These are phyloP conservation scores for Sporothrix schenckii DNA, from an alignment of 2,329 filamentous ascomycete species.

Conservation along the genomic window DNA sequence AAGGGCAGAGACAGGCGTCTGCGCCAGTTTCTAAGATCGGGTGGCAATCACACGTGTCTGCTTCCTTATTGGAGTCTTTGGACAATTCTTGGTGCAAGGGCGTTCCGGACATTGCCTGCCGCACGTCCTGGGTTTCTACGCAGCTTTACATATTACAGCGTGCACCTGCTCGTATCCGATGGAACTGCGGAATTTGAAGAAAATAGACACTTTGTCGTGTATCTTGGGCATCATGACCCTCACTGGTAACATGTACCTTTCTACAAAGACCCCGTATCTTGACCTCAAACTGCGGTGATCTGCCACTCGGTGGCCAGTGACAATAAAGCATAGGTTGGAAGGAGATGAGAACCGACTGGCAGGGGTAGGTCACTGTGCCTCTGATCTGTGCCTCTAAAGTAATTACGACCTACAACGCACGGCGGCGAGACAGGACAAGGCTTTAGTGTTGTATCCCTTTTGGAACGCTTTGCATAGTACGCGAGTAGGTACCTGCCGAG, in stretches of 20 bases:
- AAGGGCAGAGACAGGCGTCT: not conserved
- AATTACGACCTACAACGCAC: no score
- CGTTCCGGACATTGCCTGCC: no score
- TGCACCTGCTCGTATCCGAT: no score
- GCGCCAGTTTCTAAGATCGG: not conserved
- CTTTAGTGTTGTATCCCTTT: not conserved
- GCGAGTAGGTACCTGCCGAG: not conserved
- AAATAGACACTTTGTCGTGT: no score
- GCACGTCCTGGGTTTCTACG: no score
- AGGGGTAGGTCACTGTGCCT: not conserved
- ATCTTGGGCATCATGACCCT: not conserved
- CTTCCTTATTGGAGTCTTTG: not conserved
- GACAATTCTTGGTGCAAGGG: no score
- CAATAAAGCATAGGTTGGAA: not conserved
- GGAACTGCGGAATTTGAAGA: not conserved
- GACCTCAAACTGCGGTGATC: not conserved
- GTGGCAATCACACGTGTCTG: constrained; percentile 13
- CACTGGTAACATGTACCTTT: not conserved
- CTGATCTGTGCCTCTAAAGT: not conserved
- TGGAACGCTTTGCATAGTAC: no score
- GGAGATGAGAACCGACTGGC: not conserved
- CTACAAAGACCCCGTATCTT: not conserved
- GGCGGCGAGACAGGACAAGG: not conserved
- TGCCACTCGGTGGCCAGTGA: not conserved
- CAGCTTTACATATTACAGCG: no score